These are phyloP conservation scores for Metschnikowia proteae DNA, from an alignment of 805 yeast species.

Conservation along the genomic window DNA sequence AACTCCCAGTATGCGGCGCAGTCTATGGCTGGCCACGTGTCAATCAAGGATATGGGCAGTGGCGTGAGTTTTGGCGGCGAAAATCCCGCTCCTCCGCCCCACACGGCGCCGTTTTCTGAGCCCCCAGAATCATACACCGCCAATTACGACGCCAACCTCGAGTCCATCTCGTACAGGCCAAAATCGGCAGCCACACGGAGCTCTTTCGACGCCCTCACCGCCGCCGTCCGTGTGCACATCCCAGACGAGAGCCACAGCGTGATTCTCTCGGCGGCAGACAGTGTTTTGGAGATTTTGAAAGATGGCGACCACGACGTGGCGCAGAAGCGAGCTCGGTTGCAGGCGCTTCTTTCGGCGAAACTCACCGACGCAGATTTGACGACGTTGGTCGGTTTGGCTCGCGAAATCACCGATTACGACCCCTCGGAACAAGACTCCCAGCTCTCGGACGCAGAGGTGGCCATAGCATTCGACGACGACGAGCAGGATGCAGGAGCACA, in stretches of 20 bases:
- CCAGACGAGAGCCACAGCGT: constrained; percentile 74
- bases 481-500: constrained; percentile 6
- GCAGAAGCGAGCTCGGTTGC: constrained; percentile 47
- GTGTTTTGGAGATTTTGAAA: constrained; percentile 53
- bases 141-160: constrained; percentile 24
- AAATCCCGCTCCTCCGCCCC: background rate
- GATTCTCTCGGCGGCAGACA: constrained; percentile 68
- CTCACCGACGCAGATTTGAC: constrained; percentile 45
- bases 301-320: constrained; percentile 41
- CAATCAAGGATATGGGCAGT: constrained; percentile 67
- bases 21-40: constrained; percentile 66
- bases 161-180: constrained; percentile 60
- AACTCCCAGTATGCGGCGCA: constrained; percentile 55
- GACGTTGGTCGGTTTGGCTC: constrained; percentile 42
- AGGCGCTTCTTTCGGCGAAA: constrained; percentile 40
- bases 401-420: constrained; percentile 51
- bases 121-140: background rate
- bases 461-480: constrained; percentile 23
- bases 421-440: constrained; percentile 8
- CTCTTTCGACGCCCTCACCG: constrained; percentile 53
- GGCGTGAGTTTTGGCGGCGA: constrained; percentile 29
- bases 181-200: constrained; percentile 48
- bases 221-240: constrained; percentile 56
- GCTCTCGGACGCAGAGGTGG: constrained; percentile 21
- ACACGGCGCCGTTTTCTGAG: background rate